Evolutionary conservation across 148 eudicot species (phyloP).

Genomic region (Agrostemma githago): DNA sequence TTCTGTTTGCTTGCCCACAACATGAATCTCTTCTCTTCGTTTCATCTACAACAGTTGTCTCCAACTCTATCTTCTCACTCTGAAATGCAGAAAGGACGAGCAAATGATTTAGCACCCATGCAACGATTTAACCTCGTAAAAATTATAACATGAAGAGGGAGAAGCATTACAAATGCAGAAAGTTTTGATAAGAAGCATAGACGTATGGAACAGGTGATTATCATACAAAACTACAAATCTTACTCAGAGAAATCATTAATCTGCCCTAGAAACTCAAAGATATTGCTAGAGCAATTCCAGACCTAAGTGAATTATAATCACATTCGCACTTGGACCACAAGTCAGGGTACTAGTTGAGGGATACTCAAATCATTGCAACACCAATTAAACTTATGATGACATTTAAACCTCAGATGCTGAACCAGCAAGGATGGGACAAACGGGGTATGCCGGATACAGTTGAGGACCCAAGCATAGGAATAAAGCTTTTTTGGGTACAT

Average conservation of each 20-base stretch:
- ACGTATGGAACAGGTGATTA: background rate
- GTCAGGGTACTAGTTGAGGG: background rate
- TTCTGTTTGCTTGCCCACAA: slow-evolving; percentile 80
- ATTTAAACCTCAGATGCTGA: background rate
- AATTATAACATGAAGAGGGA: background rate
- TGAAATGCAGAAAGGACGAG: slow-evolving; percentile 27
- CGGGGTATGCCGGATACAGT: too few species aligned
- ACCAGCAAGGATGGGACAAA: background rate
- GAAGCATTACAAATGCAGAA: slow-evolving; percentile 8
- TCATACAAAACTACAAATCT: background rate
- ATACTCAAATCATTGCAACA: background rate
- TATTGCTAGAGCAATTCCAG: background rate
- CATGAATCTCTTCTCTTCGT: slow-evolving; percentile 92
- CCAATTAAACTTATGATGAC: background rate
- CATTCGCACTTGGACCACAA: too few species aligned
- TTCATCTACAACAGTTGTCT: slow-evolving; percentile 93
- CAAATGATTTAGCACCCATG: background rate
- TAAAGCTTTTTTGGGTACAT: too few species aligned
- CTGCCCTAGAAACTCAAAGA: background rate
- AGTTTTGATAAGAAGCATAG: background rate
- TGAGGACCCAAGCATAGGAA: too few species aligned
- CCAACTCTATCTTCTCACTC: slow-evolving; percentile 94
- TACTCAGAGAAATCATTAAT: too few species aligned
- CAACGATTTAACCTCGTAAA: slow-evolving; percentile 5
- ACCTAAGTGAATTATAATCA: background rate